Evolutionary conservation across 176 grass and related monocot species (phyloP).

Genomic region (Oryza punctata): DNA sequence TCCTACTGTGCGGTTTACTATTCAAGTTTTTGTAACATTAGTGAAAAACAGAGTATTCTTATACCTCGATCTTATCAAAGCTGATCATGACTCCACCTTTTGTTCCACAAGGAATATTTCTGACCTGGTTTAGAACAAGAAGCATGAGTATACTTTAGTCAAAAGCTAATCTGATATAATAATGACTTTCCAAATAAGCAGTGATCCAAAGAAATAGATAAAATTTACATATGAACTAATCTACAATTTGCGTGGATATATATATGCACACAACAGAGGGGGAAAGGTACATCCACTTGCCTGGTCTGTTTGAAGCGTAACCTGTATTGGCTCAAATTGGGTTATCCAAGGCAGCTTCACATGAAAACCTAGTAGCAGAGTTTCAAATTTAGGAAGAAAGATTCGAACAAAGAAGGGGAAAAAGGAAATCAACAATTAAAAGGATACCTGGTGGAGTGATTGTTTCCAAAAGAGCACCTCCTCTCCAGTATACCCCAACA

Average conservation of each 20-base stretch:
- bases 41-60: constrained; percentile 10
- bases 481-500: constrained; percentile 98
- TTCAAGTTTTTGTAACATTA: background rate
- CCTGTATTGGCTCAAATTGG: constrained; percentile 94
- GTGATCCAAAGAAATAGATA: background rate
- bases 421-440: background rate
- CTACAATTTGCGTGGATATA: background rate
- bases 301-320: constrained; percentile 97
- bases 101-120: constrained; percentile 97
- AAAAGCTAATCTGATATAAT: constrained; percentile 15
- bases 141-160: constrained; percentile 18
- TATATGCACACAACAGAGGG: background rate
- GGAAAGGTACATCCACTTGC: constrained; percentile 47
- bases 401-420: constrained; percentile 24
- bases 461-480: constrained; percentile 91
- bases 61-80: constrained; percentile 99
- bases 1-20: background rate
- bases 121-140: constrained; percentile 62
- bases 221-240: background rate
- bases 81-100: constrained; percentile 99
- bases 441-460: constrained; percentile 87
- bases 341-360: constrained; percentile 89
- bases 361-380: constrained; percentile 74
- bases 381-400: constrained; percentile 25
- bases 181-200: constrained; percentile 13